Percentiles rank a stretch among this genome's conserved stretches.
These are phyloP conservation scores for Aspergillus sp. DNA, from an alignment of 2,329 filamentous ascomycete genomes.

Conservation along the genomic window DNA sequence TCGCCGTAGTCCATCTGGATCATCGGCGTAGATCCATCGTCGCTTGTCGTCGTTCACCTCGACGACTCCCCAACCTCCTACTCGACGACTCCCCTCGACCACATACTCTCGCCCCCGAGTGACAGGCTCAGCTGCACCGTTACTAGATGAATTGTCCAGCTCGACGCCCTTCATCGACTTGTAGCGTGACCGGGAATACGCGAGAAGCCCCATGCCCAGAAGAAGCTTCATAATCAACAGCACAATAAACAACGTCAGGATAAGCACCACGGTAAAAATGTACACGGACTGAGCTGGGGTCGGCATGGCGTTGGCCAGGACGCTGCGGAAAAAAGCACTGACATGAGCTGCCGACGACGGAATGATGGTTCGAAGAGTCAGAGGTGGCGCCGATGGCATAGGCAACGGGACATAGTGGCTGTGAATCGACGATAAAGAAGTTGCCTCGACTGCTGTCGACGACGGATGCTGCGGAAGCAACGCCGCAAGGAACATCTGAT, in stretches of 20 bases:
- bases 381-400: conserved; percentile 63
- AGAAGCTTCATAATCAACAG: conserved; percentile 80
- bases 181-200: conserved; percentile 75
- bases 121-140: no score
- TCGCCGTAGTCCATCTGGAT: conserved; percentile 64
- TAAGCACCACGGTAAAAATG: conserved; percentile 68
- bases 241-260: conserved; percentile 78
- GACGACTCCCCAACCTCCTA: conserved; percentile 78
- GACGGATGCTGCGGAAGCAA: conserved; percentile 70
- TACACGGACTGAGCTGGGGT: conserved; percentile 37
- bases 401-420: conserved; percentile 52
- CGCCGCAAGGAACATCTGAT: conserved; percentile 94
- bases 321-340: conserved; percentile 32
- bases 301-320: conserved; percentile 39
- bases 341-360: conserved; percentile 50
- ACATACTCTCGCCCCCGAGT: conserved; percentile 42
- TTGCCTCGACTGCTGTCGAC: conserved; percentile 27
- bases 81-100: conserved; percentile 67
- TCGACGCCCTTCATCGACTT: conserved; percentile 72
- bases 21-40: conserved; percentile 81
- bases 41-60: conserved; percentile 86
- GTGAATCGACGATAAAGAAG: conserved; percentile 41
- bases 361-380: conserved; percentile 50
- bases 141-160: conserved; percentile 7
- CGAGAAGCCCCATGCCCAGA: conserved; percentile 80